Conservation (phyloP, 2,329 filamentous ascomycete species). For the Xylaria sp. region DNA sequence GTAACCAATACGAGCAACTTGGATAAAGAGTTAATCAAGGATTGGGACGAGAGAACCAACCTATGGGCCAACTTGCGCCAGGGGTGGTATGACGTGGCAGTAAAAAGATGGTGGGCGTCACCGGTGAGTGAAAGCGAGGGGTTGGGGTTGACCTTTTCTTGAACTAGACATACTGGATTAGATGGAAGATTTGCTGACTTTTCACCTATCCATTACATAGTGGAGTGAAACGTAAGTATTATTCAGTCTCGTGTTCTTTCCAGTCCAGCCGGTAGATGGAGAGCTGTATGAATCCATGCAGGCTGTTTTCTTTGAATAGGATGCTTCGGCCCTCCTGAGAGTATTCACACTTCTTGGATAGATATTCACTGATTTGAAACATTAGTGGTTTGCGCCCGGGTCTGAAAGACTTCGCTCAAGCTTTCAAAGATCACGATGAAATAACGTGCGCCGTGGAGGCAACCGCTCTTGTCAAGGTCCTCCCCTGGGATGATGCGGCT, state of each 20-base stretch:
- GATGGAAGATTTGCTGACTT: conserved; percentile 1
- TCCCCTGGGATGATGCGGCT: background rate
- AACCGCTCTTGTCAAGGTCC: background rate
- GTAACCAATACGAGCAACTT: background rate
- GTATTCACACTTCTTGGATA: background rate
- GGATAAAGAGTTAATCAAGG: background rate
- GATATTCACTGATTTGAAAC: background rate
- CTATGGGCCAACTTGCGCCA: background rate
- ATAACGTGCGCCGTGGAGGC: background rate
- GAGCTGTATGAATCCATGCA: background rate
- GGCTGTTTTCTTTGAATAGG: background rate
- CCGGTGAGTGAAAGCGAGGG: conserved; percentile 5
- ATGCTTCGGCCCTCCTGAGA: background rate
- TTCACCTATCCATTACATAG: background rate
- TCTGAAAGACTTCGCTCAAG: background rate
- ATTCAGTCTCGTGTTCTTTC: background rate
- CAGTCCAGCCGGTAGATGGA: background rate
- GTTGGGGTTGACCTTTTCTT: background rate
- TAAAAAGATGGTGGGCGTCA: background rate
- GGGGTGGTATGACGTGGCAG: background rate
- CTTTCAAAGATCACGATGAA: background rate
- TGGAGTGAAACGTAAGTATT: background rate
- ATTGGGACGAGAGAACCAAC: background rate
- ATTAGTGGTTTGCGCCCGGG: background rate
- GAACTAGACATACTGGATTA: background rate